Evolutionary conservation across 2,329 filamentous ascomycete genomes (phyloP), one percentile per base, ranked within the genome.

Genomic region (Davidsoniella australis): DNA sequence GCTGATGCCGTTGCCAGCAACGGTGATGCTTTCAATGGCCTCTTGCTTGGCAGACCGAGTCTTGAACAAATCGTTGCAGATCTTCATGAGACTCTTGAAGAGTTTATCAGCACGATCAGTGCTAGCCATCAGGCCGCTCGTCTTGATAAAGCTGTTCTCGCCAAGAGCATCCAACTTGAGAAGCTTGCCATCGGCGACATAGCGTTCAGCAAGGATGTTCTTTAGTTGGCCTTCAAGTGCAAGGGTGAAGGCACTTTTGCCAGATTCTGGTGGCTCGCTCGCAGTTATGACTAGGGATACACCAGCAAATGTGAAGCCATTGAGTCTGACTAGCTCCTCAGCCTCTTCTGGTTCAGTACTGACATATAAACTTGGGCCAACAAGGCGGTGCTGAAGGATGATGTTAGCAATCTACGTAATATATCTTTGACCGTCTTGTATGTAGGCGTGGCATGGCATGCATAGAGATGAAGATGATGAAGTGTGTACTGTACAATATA

Each of bases 61-160:
- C 56, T 81, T 79, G 67, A 94, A 94, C 16, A 82, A 73, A 53
- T 76, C 68, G 48, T 93, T 80, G 61, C 85, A 87, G 43, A 95
- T 79, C 52, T 77, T 78, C 84, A 96, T 94, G 54, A 96, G 71
- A 1, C 85, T 89, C 47, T 84, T 85, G 66, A 96, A 95, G 54
- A 94, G 84, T 62, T 95, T 98, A 55, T 82, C 75, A 42, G 83
- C 78, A 1, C 79, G 80, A 3, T 80, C 77, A 52, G 73, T 75
- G 52, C 69, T 76, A 54, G 78, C 74, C 61, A 94, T 87, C 58
- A 89, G 82, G 37, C 84, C 84, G 63, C 87, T 78, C 40, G 74
- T 70, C 48, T 78, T 69, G 4, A 96, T 73, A 51, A 80, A 75
- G 2, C 76, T 66, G 58, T 96, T 89, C 44, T 74, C 68, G 29